phyloP scores from a whole-genome alignment of 2,329 filamentous ascomycete genomes.

The Chrysoporthe puriensis region DNA sequence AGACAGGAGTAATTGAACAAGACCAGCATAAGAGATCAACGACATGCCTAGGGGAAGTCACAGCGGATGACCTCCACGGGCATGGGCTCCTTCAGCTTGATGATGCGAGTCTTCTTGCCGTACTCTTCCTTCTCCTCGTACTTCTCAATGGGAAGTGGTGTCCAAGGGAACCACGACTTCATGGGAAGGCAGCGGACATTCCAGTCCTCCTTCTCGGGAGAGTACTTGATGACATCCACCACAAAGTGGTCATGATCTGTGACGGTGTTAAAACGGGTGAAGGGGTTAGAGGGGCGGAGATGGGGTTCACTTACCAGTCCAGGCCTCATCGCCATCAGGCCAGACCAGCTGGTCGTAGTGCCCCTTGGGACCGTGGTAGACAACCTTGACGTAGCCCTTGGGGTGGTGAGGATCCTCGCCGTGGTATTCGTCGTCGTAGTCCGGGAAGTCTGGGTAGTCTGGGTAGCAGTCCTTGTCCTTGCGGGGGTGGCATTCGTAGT shows the following conservation, averaged over 20 bases:
- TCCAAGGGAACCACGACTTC: slow-evolving; percentile 27
- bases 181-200: slow-evolving; percentile 24
- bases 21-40: neutral
- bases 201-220: slow-evolving; percentile 15
- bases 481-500: slow-evolving; percentile 18
- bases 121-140: slow-evolving; percentile 20
- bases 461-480: slow-evolving; percentile 18
- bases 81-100: slow-evolving; percentile 21
- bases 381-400: slow-evolving; percentile 13
- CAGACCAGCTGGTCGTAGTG: slow-evolving; percentile 24
- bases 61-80: slow-evolving; percentile 28
- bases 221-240: slow-evolving; percentile 27
- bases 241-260: slow-evolving; percentile 19
- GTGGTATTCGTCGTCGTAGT: slow-evolving; percentile 5
- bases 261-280: neutral
- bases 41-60: slow-evolving; percentile 19
- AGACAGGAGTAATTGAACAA: neutral
- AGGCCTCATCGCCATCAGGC: slow-evolving; percentile 27
- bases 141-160: slow-evolving; percentile 20
- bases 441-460: slow-evolving; percentile 13
- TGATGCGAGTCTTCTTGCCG: slow-evolving; percentile 11
- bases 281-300: neutral
- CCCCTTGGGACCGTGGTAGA: slow-evolving; percentile 15
- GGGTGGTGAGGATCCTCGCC: slow-evolving; percentile 15
- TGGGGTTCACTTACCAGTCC: slow-evolving; percentile 20